These are phyloP conservation scores for Aspergillus candidus DNA, from an alignment of 2,329 filamentous ascomycete species.

Conservation along the genomic window DNA sequence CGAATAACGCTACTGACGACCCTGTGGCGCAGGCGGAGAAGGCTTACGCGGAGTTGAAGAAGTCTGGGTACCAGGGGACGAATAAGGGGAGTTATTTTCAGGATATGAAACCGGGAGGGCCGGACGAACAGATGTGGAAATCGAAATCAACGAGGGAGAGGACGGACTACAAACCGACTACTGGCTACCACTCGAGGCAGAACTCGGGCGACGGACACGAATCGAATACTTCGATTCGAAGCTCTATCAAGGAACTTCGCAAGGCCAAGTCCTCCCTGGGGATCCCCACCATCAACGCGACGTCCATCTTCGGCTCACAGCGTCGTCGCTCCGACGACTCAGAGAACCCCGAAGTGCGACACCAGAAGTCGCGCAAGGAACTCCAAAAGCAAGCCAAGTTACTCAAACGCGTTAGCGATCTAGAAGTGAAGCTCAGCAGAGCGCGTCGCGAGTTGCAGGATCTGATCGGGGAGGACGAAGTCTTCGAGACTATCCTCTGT, in stretches of 20 bases:
- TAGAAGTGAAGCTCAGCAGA: conserved; percentile 53
- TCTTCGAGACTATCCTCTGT: conserved; percentile 11
- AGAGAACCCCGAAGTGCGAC: conserved; percentile 32
- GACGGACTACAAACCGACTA: conserved; percentile 18
- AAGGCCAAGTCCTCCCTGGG: conserved; percentile 27
- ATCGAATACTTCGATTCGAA: conserved; percentile 24
- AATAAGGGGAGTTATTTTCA: conserved; percentile 29
- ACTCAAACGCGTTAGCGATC: conserved; percentile 54
- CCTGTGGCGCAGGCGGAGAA: conserved; percentile 44
- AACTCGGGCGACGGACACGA: conserved; percentile 12
- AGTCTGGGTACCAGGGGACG: conserved; percentile 44
- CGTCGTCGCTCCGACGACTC: conserved; percentile 20
- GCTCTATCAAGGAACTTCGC: conserved; percentile 32
- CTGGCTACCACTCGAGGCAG: conserved; percentile 12
- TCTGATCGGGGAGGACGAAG: conserved; percentile 38
- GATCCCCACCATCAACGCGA: conserved; percentile 22
- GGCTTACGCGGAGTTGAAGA: conserved; percentile 51
- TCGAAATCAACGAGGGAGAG: conserved; percentile 27
- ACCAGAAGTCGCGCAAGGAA: conserved; percentile 51
- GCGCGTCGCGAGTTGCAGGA: conserved; percentile 51
- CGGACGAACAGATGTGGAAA: conserved; percentile 32
- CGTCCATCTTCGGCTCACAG: conserved; percentile 24
- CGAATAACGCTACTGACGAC: conserved; percentile 31
- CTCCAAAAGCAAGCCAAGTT: conserved; percentile 53
- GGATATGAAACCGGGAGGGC: conserved; percentile 11